Evolutionary conservation across 2,329 filamentous ascomycete species (phyloP).

Genomic region (Cryoendolithus antarcticus): DNA sequence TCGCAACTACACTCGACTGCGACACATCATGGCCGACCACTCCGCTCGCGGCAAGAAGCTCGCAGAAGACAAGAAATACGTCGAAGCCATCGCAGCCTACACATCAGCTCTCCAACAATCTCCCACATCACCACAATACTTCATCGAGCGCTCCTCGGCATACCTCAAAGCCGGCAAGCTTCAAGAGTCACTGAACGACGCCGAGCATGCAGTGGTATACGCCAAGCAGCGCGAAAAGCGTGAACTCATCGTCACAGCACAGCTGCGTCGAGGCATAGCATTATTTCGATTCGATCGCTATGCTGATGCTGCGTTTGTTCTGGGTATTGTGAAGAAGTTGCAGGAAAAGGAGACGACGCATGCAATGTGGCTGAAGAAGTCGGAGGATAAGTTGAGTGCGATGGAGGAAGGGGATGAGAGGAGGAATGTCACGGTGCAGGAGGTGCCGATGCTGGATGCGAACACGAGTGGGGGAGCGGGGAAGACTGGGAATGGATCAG

Average conservation of each 20-base stretch:
- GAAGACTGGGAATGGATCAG: neutral
- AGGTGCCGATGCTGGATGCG: conserved; percentile 37
- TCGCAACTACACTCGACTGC: too few relatives aligned
- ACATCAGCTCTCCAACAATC: conserved; percentile 51
- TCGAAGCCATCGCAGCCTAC: conserved; percentile 54
- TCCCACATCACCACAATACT: conserved; percentile 61
- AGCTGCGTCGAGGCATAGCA: conserved; percentile 66
- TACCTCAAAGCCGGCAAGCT: conserved; percentile 50
- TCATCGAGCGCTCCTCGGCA: conserved; percentile 69
- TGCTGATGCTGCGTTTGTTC: conserved; percentile 63
- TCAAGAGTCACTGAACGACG: conserved; percentile 31
- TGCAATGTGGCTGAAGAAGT: conserved; percentile 47
- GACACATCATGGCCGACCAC: conserved; percentile 34
- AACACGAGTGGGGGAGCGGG: neutral
- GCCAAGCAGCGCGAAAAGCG: conserved; percentile 64
- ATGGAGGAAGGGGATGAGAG: conserved; percentile 39
- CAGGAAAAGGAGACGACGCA: conserved; percentile 40
- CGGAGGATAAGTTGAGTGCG: conserved; percentile 38
- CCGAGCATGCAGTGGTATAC: conserved; percentile 41
- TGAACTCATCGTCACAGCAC: conserved; percentile 63
- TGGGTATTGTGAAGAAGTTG: conserved; percentile 44
- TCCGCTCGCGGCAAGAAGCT: conserved; percentile 48
- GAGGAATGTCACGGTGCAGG: conserved; percentile 32
- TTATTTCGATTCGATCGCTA: conserved; percentile 58
- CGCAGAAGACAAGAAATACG: conserved; percentile 50